Evolutionary conservation across 2,329 filamentous ascomycete genomes (phyloP).

Genomic region (Stagonosporopsis vannaccii): DNA sequence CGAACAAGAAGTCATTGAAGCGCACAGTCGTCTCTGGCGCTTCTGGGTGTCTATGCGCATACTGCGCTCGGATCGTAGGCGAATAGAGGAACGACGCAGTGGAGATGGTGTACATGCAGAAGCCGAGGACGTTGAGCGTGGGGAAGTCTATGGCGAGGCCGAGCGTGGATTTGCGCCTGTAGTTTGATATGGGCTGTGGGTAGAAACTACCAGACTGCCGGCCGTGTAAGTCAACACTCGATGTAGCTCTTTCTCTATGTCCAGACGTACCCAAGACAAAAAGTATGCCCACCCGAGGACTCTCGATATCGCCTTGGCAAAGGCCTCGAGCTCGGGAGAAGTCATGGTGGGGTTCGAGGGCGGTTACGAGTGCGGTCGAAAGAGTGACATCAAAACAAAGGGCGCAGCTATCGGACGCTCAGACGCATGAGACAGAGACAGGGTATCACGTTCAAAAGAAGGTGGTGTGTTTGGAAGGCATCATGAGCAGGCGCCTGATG

Average conservation of each 20-base stretch:
- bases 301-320: conserved; percentile 44
- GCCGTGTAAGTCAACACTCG: conserved; percentile 2
- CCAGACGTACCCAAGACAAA: conserved; percentile 37
- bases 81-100: conserved; percentile 81
- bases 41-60: conserved; percentile 77
- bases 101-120: conserved; percentile 77
- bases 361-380: conserved; percentile 7
- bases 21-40: conserved; percentile 82
- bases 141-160: conserved; percentile 92
- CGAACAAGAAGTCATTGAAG: conserved; percentile 90
- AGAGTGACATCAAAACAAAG: conserved; percentile 12
- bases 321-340: conserved; percentile 34
- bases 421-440: conserved; percentile 1
- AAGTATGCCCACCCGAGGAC: conserved; percentile 50
- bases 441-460: conserved; percentile 4
- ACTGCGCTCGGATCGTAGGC: conserved; percentile 77
- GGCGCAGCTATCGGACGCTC: conserved; percentile 4
- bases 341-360: conserved; percentile 21
- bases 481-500: conserved; percentile 26
- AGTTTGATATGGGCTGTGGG: conserved; percentile 86
- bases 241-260: neutral
- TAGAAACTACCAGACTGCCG: conserved; percentile 67
- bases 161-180: conserved; percentile 74
- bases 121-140: conserved; percentile 75
- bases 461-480: conserved; percentile 18